A percentile compares a stretch with the other conserved stretches of the same genome.
phyloP scores from a whole-genome alignment of 1,284 basidiomycete genomes.

The Apiotrichum domesticum region DNA sequence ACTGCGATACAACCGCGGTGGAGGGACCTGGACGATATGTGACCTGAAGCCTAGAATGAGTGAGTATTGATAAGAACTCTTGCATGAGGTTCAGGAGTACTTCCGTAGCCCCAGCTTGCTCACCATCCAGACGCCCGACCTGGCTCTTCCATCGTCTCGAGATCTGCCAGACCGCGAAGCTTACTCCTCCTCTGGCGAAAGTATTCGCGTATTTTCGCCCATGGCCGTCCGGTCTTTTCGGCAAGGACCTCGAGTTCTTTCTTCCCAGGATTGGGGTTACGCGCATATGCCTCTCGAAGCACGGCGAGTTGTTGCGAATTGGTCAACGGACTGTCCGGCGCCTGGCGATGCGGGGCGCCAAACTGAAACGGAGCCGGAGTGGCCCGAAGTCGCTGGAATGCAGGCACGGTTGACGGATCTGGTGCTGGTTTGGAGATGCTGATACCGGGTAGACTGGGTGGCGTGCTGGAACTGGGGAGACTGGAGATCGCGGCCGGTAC shows the following conservation, averaged over 20 bases:
- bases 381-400: too few relatives aligned
- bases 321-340: slow-evolving; percentile 13
- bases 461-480: too few relatives aligned
- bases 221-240: slow-evolving; percentile 34
- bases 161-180: slow-evolving; percentile 33
- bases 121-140: slow-evolving; percentile 40
- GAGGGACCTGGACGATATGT: slow-evolving; percentile 30
- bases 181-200: slow-evolving; percentile 43
- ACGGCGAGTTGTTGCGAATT: slow-evolving; percentile 34
- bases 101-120: slow-evolving; percentile 3
- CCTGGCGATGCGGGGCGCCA: slow-evolving; percentile 13
- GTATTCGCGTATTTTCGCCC: slow-evolving; percentile 42
- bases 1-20: slow-evolving; percentile 27
- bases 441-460: too few relatives aligned
- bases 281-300: slow-evolving; percentile 33
- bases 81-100: too few relatives aligned
- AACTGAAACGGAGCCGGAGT: slow-evolving; percentile 9
- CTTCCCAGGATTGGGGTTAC: slow-evolving; percentile 39
- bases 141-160: slow-evolving; percentile 41
- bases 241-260: slow-evolving; percentile 32
- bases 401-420: too few relatives aligned
- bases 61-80: background rate
- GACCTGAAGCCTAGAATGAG: slow-evolving; percentile 31
- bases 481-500: too few relatives aligned
- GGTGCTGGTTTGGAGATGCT: too few relatives aligned